Evolutionary conservation across 176 grass and related monocot species (phyloP), one percentile per base, ranked within the genome.

Genomic region (Ampelocalamus luodianensis): DNA sequence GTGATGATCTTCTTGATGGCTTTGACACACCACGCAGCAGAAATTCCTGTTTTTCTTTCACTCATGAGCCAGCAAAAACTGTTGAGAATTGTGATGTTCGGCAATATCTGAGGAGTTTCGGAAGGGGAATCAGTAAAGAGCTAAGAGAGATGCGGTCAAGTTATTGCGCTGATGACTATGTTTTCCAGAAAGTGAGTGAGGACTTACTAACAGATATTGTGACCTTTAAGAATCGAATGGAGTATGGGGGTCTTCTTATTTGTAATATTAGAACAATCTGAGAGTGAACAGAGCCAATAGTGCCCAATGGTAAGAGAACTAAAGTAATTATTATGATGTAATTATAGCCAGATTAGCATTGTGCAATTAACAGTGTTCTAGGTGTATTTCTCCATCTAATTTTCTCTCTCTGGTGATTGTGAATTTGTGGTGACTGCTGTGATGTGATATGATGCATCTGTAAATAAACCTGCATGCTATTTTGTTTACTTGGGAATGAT

Each of bases 221-320:
- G 60, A 48, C 68, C 9, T 85, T 85, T 78, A 89, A 88, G 72
- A 88, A 87, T 42, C 68, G 22, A 68, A 87, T 85, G 64, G 48
- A 90, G 13, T 93, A 71, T 63, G 91, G 91, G 42, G 85, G 88
- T 20, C 77, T 93, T 20, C 42, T 90, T 82, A 50, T 90, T 79
- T 93, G 91, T 83, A 78, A 87, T 39, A 54, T 74, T 23, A 88
- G 81, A 93, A 87, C 73, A 85, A 88, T 90, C 34, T 93, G 88
- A 93, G 20, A 74, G 38, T 65, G 48, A 66, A 61, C 5, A 34
- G 6, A 54, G 29, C 26, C 36, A 72, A 67, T 64, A 62, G 32
- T 63, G 43, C 9, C 16, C 51, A 78, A 3, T 61, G 73, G 39
- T 66, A 37, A 55, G 71, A 65, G 14, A 46, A 67, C 15, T 65